Evolutionary conservation across 305 asterid species (phyloP), one percentile per base, ranked within the genome.

Genomic region (Rubia tinctorum): DNA sequence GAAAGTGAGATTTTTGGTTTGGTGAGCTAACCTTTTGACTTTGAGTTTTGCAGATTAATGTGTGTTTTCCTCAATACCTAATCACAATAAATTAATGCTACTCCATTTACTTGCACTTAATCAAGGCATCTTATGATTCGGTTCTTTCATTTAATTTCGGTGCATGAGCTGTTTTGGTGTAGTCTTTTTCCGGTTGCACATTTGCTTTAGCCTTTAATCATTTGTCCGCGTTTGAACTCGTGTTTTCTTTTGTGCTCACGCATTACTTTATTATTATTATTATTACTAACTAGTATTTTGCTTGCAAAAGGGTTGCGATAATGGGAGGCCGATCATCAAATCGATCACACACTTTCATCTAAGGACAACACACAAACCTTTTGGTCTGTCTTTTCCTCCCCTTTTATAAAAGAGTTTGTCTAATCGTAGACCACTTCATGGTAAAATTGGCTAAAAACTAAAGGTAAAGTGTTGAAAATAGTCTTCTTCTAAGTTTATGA

Each of bases 1-100:
- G 30, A 27, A 27, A 27, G 30, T 27, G 30, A 27, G 63, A 60
- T 60, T 15, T 60, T 60, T 60, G 40, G 65, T 60, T 60, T 9
- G 66, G 37, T 60, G 66, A 60, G 66, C 66, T 60, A 60, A 60
- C 66, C 66, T 9, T n/a, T 60, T 22, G 66, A 60, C 66, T 10
- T 0, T 8, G 65, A 11, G 39, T 2, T 8, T 59, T 25, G 15
- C 34, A 22, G 39, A 25, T 56, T 56, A 5, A 56, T n/a, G 62
- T 56, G 62, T 56, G 62, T 56, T 56, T 56, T n/a, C 10, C 7
- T 4, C 14, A 23, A 14, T 60, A 60, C 66, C 66, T 23, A 10
- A 60, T 60, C 66, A 1, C n/a, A 60, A 60, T 60, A 60, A 60
- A 60, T 60, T 60, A 60, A 23, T 25, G 2, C 30, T 27, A 4